Conservation (phyloP, 208 protist species). For the Acanthamoeba castellanii region DNA sequence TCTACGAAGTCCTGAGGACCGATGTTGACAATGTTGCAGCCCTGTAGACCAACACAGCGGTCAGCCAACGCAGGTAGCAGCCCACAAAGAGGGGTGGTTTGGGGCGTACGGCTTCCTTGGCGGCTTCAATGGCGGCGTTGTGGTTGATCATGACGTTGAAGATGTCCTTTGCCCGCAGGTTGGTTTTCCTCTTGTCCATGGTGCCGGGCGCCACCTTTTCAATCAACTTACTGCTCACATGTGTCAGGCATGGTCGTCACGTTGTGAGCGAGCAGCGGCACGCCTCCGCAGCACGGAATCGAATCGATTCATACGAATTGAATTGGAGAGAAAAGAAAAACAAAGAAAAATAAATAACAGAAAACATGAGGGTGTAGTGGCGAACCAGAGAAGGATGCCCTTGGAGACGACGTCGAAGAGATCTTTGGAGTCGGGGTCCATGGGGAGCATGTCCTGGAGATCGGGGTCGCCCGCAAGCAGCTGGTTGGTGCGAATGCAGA, state of each 20-base stretch:
- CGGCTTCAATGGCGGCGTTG: slow-evolving; percentile 18
- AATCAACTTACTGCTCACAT: slow-evolving; percentile 30
- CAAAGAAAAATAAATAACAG: not conserved
- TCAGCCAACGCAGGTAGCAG: not conserved
- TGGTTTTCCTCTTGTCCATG: slow-evolving; percentile 39
- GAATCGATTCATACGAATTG: no score
- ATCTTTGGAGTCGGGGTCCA: slow-evolving; percentile 7
- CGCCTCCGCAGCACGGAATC: not conserved
- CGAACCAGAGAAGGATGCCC: slow-evolving; percentile 45
- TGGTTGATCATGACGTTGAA: slow-evolving; percentile 54
- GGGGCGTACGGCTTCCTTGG: not conserved
- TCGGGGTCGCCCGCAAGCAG: not conserved
- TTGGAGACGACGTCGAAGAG: slow-evolving; percentile 62
- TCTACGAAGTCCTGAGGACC: slow-evolving; percentile 53
- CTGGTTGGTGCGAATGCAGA: slow-evolving; percentile 37
- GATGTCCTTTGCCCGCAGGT: slow-evolving; percentile 13
- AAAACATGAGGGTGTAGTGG: not conserved
- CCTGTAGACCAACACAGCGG: not conserved
- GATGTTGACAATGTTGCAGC: slow-evolving; percentile 63
- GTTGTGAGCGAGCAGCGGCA: not conserved
- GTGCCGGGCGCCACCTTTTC: slow-evolving; percentile 8
- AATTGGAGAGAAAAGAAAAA: not conserved
- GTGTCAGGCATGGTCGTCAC: not conserved
- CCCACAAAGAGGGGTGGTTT: not conserved
- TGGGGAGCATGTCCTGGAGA: slow-evolving; percentile 13